A percentile compares a stretch with the other conserved stretches of the same genome.
Evolutionary conservation across 768 basidiomycete genomes (phyloP).

Genomic region (Lactarius evosmus): DNA sequence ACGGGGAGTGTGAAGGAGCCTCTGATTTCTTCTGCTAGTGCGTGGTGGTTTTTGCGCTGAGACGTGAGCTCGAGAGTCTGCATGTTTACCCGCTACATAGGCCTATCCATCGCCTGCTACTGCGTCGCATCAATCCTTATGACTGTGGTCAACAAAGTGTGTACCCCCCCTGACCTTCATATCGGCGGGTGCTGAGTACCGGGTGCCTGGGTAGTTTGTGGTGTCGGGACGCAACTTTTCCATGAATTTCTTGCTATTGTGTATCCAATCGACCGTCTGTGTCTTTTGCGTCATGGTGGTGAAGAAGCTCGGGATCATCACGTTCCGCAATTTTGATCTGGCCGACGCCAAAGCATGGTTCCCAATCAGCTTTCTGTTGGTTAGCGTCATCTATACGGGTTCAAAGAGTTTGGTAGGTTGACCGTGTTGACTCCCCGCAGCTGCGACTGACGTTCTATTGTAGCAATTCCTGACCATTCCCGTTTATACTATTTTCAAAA

Average conservation of each 20-base stretch:
- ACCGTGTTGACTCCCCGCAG: not conserved
- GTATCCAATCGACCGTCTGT: slow-evolving; percentile 89
- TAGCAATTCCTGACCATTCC: slow-evolving; percentile 98
- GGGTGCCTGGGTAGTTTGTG: slow-evolving; percentile 60
- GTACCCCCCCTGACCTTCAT: slow-evolving; percentile 10
- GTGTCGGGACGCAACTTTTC: slow-evolving; percentile 91
- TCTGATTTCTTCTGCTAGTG: slow-evolving; percentile 33
- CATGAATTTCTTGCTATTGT: slow-evolving; percentile 94
- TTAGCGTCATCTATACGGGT: slow-evolving; percentile 95
- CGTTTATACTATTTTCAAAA: slow-evolving; percentile 99
- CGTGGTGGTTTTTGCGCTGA: slow-evolving; percentile 15
- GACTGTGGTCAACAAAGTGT: slow-evolving; percentile 95
- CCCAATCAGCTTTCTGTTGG: slow-evolving; percentile 88
- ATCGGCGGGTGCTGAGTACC: slow-evolving; percentile 2
- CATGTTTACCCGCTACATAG: slow-evolving; percentile 38
- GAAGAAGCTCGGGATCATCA: slow-evolving; percentile 76
- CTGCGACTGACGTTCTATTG: not conserved
- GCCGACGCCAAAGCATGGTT: slow-evolving; percentile 91
- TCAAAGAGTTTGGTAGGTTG: slow-evolving; percentile 88
- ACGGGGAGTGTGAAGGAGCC: slow-evolving; percentile 38
- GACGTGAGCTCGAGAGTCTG: not conserved
- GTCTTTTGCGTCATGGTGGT: slow-evolving; percentile 67
- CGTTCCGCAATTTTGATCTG: slow-evolving; percentile 78
- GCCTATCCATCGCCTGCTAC: slow-evolving; percentile 81
- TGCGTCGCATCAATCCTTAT: slow-evolving; percentile 92